Evolutionary conservation across 1,284 basidiomycete genomes (phyloP).

Genomic region (Afroboletus lepidellus): DNA sequence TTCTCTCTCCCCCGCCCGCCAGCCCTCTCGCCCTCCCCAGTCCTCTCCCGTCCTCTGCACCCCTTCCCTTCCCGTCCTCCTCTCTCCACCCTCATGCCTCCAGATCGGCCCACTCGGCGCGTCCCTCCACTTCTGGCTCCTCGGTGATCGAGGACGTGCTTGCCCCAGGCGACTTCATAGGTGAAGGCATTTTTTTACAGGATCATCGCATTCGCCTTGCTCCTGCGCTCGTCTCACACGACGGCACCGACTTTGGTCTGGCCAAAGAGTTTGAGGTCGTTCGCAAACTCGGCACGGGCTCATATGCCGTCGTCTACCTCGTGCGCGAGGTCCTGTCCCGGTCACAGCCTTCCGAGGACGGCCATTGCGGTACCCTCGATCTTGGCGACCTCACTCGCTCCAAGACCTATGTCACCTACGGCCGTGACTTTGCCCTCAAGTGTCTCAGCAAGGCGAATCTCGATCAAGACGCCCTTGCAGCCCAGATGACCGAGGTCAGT

Average conservation of each 20-base stretch:
- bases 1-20: slow-evolving; percentile 27
- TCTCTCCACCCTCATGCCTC: slow-evolving; percentile 30
- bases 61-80: slow-evolving; percentile 32
- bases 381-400: slow-evolving; percentile 47
- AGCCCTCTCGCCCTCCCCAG: slow-evolving; percentile 27
- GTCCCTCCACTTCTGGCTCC: slow-evolving; percentile 42
- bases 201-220: slow-evolving; percentile 62
- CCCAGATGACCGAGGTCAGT: slow-evolving; percentile 85
- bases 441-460: slow-evolving; percentile 93
- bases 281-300: slow-evolving; percentile 81
- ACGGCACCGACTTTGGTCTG: slow-evolving; percentile 44
- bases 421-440: slow-evolving; percentile 93
- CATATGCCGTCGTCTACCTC: slow-evolving; percentile 92
- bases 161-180: slow-evolving; percentile 66
- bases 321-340: slow-evolving; percentile 81
- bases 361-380: slow-evolving; percentile 60
- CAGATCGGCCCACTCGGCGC: slow-evolving; percentile 21
- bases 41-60: slow-evolving; percentile 20
- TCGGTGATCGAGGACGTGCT: slow-evolving; percentile 64
- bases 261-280: slow-evolving; percentile 80
- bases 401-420: slow-evolving; percentile 54
- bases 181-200: slow-evolving; percentile 60
- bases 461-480: slow-evolving; percentile 78
- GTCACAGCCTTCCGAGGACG: slow-evolving; percentile 56
- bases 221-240: slow-evolving; percentile 28